Conservation (phyloP, 176 grass and related monocot species). For the Zoysia pacifica region DNA sequence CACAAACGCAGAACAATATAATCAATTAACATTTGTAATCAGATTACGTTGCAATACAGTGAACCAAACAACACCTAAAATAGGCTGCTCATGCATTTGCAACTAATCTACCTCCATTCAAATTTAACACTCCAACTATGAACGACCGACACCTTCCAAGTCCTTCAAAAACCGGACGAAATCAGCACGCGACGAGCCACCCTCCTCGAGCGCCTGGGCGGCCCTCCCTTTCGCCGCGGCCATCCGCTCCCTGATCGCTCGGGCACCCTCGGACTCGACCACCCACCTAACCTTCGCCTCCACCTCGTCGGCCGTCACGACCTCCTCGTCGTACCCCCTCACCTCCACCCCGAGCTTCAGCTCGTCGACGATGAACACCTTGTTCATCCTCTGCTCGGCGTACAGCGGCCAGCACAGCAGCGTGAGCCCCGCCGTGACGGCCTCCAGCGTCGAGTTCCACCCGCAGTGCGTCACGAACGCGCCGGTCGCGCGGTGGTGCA, state of each 20-base stretch:
- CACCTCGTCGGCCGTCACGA: background rate
- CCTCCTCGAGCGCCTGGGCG: background rate
- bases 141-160: background rate
- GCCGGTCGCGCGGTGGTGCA: too few relatives aligned
- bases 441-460: slow-evolving; percentile 49
- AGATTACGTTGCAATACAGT: too few relatives aligned
- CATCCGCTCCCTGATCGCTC: background rate
- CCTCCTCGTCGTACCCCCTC: slow-evolving; percentile 34
- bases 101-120: too few relatives aligned
- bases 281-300: too few relatives aligned
- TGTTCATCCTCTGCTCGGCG: slow-evolving; percentile 75
- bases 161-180: slow-evolving; percentile 15
- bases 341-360: slow-evolving; percentile 44
- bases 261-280: background rate
- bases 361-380: slow-evolving; percentile 42
- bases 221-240: background rate
- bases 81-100: too few relatives aligned
- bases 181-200: slow-evolving; percentile 33
- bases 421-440: slow-evolving; percentile 34
- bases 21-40: too few relatives aligned
- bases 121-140: too few relatives aligned
- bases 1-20: too few relatives aligned
- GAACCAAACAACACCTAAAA: too few relatives aligned
- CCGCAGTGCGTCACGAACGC: slow-evolving; percentile 71
- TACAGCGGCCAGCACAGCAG: slow-evolving; percentile 72